Evolutionary conservation across 225 moss, liverwort and hornwort genomes (phyloP).

Genomic region (Rhytidiadelphus loreus): DNA sequence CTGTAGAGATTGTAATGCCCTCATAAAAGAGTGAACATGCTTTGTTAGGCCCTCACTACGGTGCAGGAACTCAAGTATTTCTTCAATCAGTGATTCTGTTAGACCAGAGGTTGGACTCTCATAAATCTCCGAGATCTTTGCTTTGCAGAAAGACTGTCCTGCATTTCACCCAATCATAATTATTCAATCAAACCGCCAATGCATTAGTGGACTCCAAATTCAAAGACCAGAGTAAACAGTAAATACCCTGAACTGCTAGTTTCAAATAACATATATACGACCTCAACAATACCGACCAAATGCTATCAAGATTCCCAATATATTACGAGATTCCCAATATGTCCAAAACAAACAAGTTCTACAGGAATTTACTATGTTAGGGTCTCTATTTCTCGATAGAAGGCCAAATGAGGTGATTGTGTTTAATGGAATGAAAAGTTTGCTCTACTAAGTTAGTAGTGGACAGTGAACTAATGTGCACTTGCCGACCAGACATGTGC

Average conservation of each 20-base stretch:
- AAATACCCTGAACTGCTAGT: not conserved
- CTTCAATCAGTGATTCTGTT: slow-evolving; percentile 61
- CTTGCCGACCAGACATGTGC: not conserved
- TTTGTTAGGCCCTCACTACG: slow-evolving; percentile 66
- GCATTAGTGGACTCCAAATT: not conserved
- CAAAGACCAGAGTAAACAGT: not conserved
- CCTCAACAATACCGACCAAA: not conserved
- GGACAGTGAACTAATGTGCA: not conserved
- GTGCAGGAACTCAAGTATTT: slow-evolving; percentile 55
- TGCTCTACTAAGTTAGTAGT: not conserved
- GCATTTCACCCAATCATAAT: slow-evolving; percentile 8
- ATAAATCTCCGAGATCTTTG: slow-evolving; percentile 67
- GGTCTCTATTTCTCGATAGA: not conserved
- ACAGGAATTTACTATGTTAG: not conserved
- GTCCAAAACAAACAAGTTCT: not conserved
- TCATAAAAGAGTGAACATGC: slow-evolving; percentile 50
- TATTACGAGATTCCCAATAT: not conserved
- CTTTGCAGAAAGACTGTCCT: slow-evolving; percentile 75
- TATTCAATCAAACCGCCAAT: not conserved
- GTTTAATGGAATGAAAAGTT: not conserved
- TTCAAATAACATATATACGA: not conserved
- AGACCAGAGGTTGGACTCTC: slow-evolving; percentile 39
- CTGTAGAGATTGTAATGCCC: slow-evolving; percentile 45
- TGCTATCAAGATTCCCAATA: not conserved
- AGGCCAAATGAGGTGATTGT: not conserved